Base-by-base conservation (phyloP, 306 rosid species). In the Dalbergia cochinchinensis region DNA sequence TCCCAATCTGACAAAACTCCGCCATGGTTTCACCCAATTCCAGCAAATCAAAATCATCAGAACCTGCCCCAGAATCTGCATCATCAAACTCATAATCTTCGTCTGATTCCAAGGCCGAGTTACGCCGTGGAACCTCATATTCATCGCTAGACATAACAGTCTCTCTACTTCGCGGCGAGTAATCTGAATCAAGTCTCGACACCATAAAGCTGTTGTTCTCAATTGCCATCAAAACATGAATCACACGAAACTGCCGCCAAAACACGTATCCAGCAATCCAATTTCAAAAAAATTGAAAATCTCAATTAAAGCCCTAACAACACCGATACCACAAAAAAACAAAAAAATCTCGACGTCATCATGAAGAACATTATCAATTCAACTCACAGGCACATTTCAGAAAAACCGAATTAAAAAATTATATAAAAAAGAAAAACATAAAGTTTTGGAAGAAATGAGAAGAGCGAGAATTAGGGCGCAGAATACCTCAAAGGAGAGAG, bases 41-140 rank as follows among this genome's bases (percentile, higher is more conserved):
- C 77, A 95, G 87, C 86, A 93, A 87, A 88, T 95, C 98, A 88
- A 91, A 91, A 86, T 95, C 98, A 82, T 95, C 99, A 4, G 98
- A 95, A 67, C 98, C 99, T 0, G 98, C 98, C 84, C 98, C 97
- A 4, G 98, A 93, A 83, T 95, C 97, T 0, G 96, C 99, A 82
- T 95, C 98, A 70, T 91, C 93, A 82, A 86, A 91, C 76, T 95
- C 99, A 6, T 91, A 98, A 3, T 91, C 97, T 4, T 95, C 98
- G 7, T 95, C 98, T 1, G 96, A 91, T 79, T 95, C 98, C 11
- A 69, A 73, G 0, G 87, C 97, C 1, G 93, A 85, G 86, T 87
- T 85, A 11, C 78, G 90, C 84, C 89, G 89, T 58, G 80, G 92
- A 83, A 87, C 87, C 88, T 90, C 96, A 31, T 93, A 97, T 6